Conservation (phyloP, 257 asterid genomes). For the Rehmannia glutinosa region DNA sequence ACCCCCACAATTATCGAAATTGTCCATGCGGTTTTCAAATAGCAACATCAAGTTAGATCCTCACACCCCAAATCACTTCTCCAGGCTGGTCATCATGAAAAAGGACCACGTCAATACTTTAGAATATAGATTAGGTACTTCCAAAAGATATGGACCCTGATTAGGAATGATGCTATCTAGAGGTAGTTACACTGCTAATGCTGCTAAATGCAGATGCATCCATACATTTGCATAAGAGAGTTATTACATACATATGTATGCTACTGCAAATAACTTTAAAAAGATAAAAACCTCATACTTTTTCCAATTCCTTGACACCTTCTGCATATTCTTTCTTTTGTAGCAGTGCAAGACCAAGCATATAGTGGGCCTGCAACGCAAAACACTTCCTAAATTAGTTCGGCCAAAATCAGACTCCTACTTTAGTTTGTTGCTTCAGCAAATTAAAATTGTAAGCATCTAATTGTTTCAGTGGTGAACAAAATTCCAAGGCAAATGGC, state of each 20-base stretch:
- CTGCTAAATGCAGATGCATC: slow-evolving; percentile 3
- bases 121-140: not conserved
- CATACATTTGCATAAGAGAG: not conserved
- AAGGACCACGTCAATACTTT: not conserved
- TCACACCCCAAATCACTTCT: not conserved
- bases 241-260: not conserved
- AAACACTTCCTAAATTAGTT: slow-evolving; percentile 7
- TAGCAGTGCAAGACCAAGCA: slow-evolving; percentile 71
- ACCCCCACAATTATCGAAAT: no score
- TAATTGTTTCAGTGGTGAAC: not conserved
- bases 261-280: not conserved
- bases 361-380: slow-evolving; percentile 54
- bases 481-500: not conserved
- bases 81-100: no score
- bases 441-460: not conserved
- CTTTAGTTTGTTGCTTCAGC: not conserved
- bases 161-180: not conserved
- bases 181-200: not conserved
- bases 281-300: slow-evolving; percentile 26
- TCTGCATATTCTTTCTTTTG: slow-evolving; percentile 43
- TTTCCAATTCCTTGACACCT: slow-evolving; percentile 62
- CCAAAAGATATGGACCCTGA: not conserved
- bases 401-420: not conserved
- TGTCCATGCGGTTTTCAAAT: not conserved
- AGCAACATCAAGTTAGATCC: not conserved